phyloP scores from a whole-genome alignment of 805 yeast genomes.

The Scheffersomyces lignosus region DNA sequence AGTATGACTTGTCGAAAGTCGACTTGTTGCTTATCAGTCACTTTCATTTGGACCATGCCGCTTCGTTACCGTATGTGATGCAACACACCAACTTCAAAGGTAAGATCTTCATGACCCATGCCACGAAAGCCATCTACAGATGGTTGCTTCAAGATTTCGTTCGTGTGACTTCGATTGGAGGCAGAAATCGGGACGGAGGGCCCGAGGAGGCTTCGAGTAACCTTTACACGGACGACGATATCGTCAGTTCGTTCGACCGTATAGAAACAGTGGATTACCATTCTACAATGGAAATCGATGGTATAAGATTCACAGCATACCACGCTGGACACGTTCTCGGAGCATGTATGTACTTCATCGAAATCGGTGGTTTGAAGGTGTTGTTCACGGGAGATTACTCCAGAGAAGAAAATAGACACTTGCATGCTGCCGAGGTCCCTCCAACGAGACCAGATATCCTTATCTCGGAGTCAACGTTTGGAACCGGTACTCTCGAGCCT shows the following conservation, averaged over 20 bases:
- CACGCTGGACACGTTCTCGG: slow-evolving; percentile 99
- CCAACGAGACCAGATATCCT: slow-evolving; percentile 82
- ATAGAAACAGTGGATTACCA: slow-evolving; percentile 96
- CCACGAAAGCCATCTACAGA: slow-evolving; percentile 95
- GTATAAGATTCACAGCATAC: slow-evolving; percentile 93
- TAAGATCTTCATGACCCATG: slow-evolving; percentile 97
- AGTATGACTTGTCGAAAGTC: slow-evolving; percentile 83
- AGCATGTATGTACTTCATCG: slow-evolving; percentile 96
- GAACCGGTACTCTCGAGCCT: slow-evolving; percentile 96
- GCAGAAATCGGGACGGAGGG: slow-evolving; percentile 35
- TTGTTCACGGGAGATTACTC: slow-evolving; percentile 97
- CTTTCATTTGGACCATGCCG: slow-evolving; percentile 97
- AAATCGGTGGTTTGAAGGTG: slow-evolving; percentile 86
- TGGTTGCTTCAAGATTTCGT: slow-evolving; percentile 96
- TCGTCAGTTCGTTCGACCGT: slow-evolving; percentile 79
- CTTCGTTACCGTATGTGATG: slow-evolving; percentile 96
- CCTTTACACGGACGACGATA: slow-evolving; percentile 87
- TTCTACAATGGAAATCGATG: slow-evolving; percentile 91
- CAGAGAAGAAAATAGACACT: slow-evolving; percentile 92
- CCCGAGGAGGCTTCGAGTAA: slow-evolving; percentile 36
- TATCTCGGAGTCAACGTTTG: slow-evolving; percentile 94
- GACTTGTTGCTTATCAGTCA: slow-evolving; percentile 89
- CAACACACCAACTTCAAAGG: slow-evolving; percentile 94
- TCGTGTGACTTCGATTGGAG: slow-evolving; percentile 70
- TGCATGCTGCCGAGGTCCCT: slow-evolving; percentile 94